Evolutionary conservation across 2,329 filamentous ascomycete genomes (phyloP).

Genomic region (Fusarium buharicum): DNA sequence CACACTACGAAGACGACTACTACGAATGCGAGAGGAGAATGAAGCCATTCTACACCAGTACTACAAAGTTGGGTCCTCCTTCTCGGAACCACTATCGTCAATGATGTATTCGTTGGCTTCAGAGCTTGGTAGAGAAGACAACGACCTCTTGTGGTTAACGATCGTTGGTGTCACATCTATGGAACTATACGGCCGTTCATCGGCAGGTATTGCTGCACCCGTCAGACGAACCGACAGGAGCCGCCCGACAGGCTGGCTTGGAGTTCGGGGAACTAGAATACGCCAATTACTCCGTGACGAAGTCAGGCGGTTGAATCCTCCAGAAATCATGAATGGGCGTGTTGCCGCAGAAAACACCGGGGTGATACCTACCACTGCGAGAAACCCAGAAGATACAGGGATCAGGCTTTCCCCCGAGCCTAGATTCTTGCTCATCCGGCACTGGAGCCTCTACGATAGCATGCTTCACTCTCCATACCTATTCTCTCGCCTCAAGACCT

Average conservation of each 20-base stretch:
- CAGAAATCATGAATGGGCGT: conserved; percentile 70
- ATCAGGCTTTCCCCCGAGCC: conserved; percentile 95
- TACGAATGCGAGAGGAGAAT: conserved; percentile 80
- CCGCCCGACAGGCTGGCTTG: conserved; percentile 78
- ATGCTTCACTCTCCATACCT: conserved; percentile 98
- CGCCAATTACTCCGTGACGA: conserved; percentile 90
- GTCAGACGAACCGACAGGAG: conserved; percentile 65
- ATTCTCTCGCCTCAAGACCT: conserved; percentile 90
- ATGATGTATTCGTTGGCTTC: conserved; percentile 95
- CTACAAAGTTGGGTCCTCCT: conserved; percentile 87
- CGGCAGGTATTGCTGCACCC: conserved; percentile 76
- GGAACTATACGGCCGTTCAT: conserved; percentile 88
- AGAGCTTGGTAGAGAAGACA: conserved; percentile 94
- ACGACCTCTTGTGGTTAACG: conserved; percentile 92
- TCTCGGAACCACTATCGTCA: conserved; percentile 93
- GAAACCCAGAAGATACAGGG: conserved; percentile 88
- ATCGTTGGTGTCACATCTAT: conserved; percentile 96
- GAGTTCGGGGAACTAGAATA: conserved; percentile 82
- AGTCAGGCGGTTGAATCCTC: conserved; percentile 90
- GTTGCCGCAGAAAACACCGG: conserved; percentile 74
- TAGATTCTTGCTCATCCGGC: conserved; percentile 88
- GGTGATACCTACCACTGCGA: conserved; percentile 88
- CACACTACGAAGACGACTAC: conserved; percentile 75
- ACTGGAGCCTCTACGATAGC: conserved; percentile 98
- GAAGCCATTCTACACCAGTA: conserved; percentile 81